Evolutionary conservation across 208 protist species (phyloP), one percentile per base, ranked within the genome.

Genomic region (Naegleria fowleri): DNA sequence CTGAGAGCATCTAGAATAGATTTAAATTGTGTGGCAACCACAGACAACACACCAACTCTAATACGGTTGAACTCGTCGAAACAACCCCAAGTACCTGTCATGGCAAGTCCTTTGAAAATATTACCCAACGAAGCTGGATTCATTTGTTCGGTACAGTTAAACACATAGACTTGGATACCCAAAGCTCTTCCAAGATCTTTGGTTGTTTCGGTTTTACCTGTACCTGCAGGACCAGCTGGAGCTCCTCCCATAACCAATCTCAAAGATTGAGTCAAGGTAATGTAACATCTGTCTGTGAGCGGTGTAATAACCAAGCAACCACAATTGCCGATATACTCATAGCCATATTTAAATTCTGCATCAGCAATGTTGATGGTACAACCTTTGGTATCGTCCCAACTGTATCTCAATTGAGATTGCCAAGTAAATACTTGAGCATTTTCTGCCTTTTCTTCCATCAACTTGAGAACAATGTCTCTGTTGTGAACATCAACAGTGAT

Each of bases 131-230:
- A 98, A 90, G 98, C 97, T 94, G 98, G 98, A 93, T 99, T 98
- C 98, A 99, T 99, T 94, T 99, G 98, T 92, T 99, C 98, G 5
- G 97, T 98, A 95, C 98, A 99, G 93, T 98, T 98, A 93, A 98
- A 98, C 29, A 98, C 97, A 93, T 98, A 98, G 93, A 96, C 98
- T 11, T 96, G 95, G 83, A 97, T 97, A 92, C 97, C 97, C 95
- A 98, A 96, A 93, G 97, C 97, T 90, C 97, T 95, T 55, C 96
- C 96, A 75, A 98, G 92, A 93, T 98, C 97, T 94, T 98, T 98
- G n/a, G 97, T 98, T 39, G 97, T 98, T 92, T 98, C 97, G 15
- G 97, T 98, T 93, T 98, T 98, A 91, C 97, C 97, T 1, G 97
- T 98, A 94, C 97, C 97, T 40, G 97, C 97, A 36, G 97, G 97